A percentile compares a stretch with the other conserved stretches of the same genome.
phyloP scores from a whole-genome alignment of 2,329 filamentous ascomycete genomes.

The Hysterium pulicare region DNA sequence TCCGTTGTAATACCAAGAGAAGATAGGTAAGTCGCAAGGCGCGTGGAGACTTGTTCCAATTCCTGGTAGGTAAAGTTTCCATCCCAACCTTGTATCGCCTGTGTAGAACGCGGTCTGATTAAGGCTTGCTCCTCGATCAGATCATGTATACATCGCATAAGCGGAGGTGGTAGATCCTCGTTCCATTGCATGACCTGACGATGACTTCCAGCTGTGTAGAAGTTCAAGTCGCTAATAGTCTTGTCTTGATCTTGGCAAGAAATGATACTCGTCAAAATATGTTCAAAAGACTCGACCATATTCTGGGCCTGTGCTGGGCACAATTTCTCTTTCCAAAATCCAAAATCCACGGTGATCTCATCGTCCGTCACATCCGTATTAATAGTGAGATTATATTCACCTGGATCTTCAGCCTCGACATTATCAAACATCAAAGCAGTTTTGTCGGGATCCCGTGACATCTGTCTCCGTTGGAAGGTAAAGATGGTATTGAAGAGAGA shows the following conservation, averaged over 20 bases:
- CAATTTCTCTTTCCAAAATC: conserved; percentile 15
- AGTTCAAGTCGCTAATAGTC: conserved; percentile 23
- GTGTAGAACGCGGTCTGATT: conserved; percentile 24
- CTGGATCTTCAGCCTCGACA: conserved; percentile 33
- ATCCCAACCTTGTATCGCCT: conserved; percentile 30
- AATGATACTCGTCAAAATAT: conserved; percentile 22
- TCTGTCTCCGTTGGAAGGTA: conserved; percentile 31
- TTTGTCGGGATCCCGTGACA: conserved; percentile 20
- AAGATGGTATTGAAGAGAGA: conserved; percentile 37
- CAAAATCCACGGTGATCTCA: conserved; percentile 12
- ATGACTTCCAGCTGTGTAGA: conserved; percentile 19
- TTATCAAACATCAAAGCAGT: conserved; percentile 29
- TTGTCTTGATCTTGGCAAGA: conserved; percentile 11
- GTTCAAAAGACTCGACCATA: conserved; percentile 26
- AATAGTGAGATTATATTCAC: conserved; percentile 38
- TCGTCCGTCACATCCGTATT: conserved; percentile 42
- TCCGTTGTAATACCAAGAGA: conserved; percentile 24
- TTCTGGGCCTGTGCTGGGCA: conserved; percentile 12
- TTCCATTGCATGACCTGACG: conserved; percentile 29
- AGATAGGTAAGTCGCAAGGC: conserved; percentile 24
- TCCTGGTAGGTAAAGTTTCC: conserved; percentile 31
- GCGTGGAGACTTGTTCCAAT: conserved; percentile 27
- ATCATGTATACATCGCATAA: conserved; percentile 19
- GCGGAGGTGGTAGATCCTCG: conserved; percentile 18
- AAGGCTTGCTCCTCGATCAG: conserved; percentile 27